Evolutionary conservation across 352 stramenopile genomes (phyloP), one percentile per base, ranked within the genome.

Genomic region (Phytophthora tentaculata): DNA sequence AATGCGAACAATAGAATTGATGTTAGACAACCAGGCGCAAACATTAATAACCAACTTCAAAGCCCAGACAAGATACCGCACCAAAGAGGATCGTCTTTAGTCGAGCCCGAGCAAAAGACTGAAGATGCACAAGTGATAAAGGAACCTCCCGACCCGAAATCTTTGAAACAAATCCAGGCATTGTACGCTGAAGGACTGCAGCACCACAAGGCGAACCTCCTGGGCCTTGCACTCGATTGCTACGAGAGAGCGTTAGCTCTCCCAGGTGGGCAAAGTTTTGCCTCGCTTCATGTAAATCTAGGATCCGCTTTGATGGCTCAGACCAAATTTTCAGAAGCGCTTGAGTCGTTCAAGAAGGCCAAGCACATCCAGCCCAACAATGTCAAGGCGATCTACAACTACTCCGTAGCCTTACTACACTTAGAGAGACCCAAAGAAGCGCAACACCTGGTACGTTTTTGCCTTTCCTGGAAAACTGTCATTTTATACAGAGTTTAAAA

Each of bases 201-300:
- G 20, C 69, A 83, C 24, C 84, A 92, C 61, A 88, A 88, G 35
- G 71, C 72, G 16, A 78, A 83, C 12, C 68, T 82, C 24, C 56
- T 90, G 19, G 67, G 77, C 9, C 68, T 76, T 16, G 84, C 81
- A 13, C 74, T 86, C 14, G 69, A 65, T 6, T 78, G 73, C 54
- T 92, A 92, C 61, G 69, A 89, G 56, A 61, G 67, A 37, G 84
- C 79, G 20, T 73, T 92, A 35, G 58, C 37, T 4, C 43, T 89
- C 47, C 61, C 64, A 32, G 51, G 29, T 6, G 70, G 64, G 5
- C 80, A 74, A 3, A 67, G 81, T 28, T 92, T 89, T 37, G 80
- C 84, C 22, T 91, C 85, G 6, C 52, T 92, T 45, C 75, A 89
- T 39, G 74, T 94, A 52, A 94, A 92, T 62, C 63, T 88, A n/a